Conservation (phyloP, 371 early-diverging fungal genomes). For the Lichtheimia hyalospora region DNA sequence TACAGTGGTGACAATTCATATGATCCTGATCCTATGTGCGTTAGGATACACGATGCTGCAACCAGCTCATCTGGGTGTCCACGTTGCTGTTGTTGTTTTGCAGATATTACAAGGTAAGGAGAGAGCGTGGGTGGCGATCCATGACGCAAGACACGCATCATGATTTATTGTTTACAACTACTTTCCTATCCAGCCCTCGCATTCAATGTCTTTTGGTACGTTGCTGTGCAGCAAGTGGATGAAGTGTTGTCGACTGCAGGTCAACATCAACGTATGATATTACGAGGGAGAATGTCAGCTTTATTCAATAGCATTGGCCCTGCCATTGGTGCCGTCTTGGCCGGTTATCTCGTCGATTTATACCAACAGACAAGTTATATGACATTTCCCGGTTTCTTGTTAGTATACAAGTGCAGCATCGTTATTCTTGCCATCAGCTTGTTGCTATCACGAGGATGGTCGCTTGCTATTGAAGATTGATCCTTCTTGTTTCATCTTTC, state of each 20-base stretch:
- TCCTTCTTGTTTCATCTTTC: not conserved
- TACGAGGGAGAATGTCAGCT: slow-evolving; percentile 22
- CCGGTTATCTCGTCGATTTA: slow-evolving; percentile 12
- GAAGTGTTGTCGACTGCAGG: slow-evolving; percentile 9
- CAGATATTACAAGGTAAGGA: slow-evolving; percentile 29
- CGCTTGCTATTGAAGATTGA: not conserved
- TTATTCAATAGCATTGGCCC: slow-evolving; percentile 22
- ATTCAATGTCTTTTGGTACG: slow-evolving; percentile 17
- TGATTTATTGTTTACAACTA: not conserved
- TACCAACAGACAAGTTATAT: slow-evolving; percentile 1
- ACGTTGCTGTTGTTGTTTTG: slow-evolving; percentile 17
- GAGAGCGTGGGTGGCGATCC: not conserved
- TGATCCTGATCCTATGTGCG: slow-evolving; percentile 18
- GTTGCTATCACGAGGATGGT: slow-evolving; percentile 15
- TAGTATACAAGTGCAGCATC: slow-evolving; percentile 1
- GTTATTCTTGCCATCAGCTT: slow-evolving; percentile 6
- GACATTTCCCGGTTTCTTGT: slow-evolving; percentile 11
- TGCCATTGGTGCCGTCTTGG: slow-evolving; percentile 13
- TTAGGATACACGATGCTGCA: slow-evolving; percentile 26
- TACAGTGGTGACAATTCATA: slow-evolving; percentile 12
- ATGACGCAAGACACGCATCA: not conserved
- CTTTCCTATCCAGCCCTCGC: slow-evolving; percentile 9
- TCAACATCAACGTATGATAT: slow-evolving; percentile 21
- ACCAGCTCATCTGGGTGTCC: slow-evolving; percentile 11
- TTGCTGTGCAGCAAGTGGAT: slow-evolving; percentile 18